These are phyloP conservation scores for Tephrocybe sp. DNA, from an alignment of 768 basidiomycete genomes.

Conservation along the genomic window DNA sequence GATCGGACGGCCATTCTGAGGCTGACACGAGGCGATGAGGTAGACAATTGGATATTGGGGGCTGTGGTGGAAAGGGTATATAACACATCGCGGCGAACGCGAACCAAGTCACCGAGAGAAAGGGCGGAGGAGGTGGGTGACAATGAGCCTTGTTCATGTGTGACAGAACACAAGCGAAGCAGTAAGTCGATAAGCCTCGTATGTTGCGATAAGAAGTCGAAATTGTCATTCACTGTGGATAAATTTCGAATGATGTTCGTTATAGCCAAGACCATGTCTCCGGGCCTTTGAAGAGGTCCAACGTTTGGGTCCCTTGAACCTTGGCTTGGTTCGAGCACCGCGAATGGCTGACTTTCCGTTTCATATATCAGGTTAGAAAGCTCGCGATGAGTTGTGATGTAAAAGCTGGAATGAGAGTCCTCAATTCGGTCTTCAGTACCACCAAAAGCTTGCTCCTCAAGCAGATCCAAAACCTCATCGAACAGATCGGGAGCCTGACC, in stretches of 20 bases:
- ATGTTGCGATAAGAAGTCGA: constrained; percentile 61
- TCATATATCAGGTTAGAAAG: constrained; percentile 59
- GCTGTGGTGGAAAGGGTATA: constrained; percentile 66
- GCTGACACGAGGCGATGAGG: constrained; percentile 37
- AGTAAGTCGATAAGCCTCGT: constrained; percentile 62
- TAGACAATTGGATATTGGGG: constrained; percentile 45
- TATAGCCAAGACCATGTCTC: constrained; percentile 64
- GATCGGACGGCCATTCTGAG: constrained; percentile 51
- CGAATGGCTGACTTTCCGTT: constrained; percentile 57
- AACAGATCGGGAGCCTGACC: constrained; percentile 75
- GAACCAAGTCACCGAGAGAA: constrained; percentile 68
- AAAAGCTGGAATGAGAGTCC: constrained; percentile 27
- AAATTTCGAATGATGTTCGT: constrained; percentile 87
- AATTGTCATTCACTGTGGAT: constrained; percentile 71
- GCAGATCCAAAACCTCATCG: constrained; percentile 82
- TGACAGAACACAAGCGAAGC: constrained; percentile 65
- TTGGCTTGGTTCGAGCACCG: constrained; percentile 45
- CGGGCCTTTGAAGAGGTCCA: constrained; percentile 65
- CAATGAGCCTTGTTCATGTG: constrained; percentile 27
- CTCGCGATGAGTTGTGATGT: constrained; percentile 62
- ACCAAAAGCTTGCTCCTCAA: constrained; percentile 78
- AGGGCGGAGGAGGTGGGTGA: constrained; percentile 54
- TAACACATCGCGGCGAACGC: constrained; percentile 75
- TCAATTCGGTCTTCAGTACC: constrained; percentile 35
- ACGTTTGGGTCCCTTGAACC: constrained; percentile 44